Percentiles rank a stretch among this genome's conserved stretches.
Evolutionary conservation across 2,329 filamentous ascomycete genomes (phyloP).

Genomic region (Ceratocystis papillata): DNA sequence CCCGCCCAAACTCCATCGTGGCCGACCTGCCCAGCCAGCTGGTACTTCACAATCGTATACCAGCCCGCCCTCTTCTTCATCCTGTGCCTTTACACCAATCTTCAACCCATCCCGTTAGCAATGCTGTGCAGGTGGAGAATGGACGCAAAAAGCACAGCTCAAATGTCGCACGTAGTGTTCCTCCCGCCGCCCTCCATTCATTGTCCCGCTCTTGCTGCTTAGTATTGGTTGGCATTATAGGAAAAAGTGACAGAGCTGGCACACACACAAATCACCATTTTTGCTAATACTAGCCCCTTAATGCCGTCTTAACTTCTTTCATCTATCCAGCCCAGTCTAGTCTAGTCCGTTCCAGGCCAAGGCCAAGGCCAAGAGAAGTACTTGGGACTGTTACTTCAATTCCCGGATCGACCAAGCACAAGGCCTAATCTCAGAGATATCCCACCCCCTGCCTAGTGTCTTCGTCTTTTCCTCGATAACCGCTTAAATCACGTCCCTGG

Average conservation of each 20-base stretch:
- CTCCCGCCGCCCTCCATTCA: background rate
- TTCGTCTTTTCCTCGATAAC: background rate
- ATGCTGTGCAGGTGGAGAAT: background rate
- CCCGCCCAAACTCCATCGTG: background rate
- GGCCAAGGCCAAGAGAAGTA: too few species aligned
- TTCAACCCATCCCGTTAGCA: background rate
- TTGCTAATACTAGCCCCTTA: too few species aligned
- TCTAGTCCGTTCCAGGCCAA: too few species aligned
- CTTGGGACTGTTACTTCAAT: background rate
- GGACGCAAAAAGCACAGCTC: background rate
- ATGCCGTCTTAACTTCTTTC: too few species aligned
- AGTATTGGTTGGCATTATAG: background rate
- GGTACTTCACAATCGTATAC: background rate
- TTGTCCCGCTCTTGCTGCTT: background rate
- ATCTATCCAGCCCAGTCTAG: too few species aligned
- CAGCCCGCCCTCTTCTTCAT: background rate
- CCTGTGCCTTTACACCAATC: background rate
- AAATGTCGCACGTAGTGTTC: constrained; percentile 5
- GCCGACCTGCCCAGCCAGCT: background rate
- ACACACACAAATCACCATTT: background rate
- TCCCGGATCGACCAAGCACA: constrained; percentile 3
- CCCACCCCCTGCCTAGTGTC: background rate
- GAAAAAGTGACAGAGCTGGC: background rate
- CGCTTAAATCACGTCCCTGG: background rate
- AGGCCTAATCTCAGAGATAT: background rate